A percentile compares a stretch with the other conserved stretches of the same genome.
phyloP scores from a whole-genome alignment of 148 eudicot species.

The Heliamphora exappendiculata region DNA sequence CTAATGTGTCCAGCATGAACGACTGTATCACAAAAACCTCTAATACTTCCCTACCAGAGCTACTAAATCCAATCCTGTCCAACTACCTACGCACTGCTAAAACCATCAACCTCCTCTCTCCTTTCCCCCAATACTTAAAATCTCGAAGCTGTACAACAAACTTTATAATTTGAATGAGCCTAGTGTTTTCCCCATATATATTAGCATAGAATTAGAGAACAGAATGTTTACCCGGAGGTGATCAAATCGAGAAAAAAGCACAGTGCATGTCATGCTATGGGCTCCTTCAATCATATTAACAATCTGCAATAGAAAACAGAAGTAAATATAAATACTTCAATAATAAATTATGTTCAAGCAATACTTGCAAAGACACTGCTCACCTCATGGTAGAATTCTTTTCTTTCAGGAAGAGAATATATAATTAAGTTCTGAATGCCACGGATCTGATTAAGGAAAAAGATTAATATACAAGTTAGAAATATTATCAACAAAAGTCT shows the following conservation, averaged over 20 bases:
- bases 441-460: constrained; percentile 45
- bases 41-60: too few relatives aligned
- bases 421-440: constrained; percentile 82
- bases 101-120: not conserved
- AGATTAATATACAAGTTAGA: constrained; percentile 1
- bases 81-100: not conserved
- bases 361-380: constrained; percentile 11
- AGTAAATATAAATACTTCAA: not conserved
- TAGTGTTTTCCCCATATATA: too few relatives aligned
- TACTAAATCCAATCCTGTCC: not conserved
- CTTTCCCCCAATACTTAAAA: not conserved
- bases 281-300: constrained; percentile 89
- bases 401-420: constrained; percentile 93
- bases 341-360: not conserved
- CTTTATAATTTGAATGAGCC: not conserved
- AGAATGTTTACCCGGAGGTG: constrained; percentile 52
- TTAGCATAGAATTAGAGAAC: not conserved
- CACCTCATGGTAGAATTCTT: constrained; percentile 97
- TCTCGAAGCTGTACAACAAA: not conserved
- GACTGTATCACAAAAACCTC: too few relatives aligned
- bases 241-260: constrained; percentile 70
- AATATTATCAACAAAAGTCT: constrained; percentile 1
- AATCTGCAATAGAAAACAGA: constrained; percentile 36
- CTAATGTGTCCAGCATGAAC: too few relatives aligned
- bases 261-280: constrained; percentile 61